phyloP scores from a whole-genome alignment of 257 asterid genomes.

The Solanum infundibuliforme region DNA sequence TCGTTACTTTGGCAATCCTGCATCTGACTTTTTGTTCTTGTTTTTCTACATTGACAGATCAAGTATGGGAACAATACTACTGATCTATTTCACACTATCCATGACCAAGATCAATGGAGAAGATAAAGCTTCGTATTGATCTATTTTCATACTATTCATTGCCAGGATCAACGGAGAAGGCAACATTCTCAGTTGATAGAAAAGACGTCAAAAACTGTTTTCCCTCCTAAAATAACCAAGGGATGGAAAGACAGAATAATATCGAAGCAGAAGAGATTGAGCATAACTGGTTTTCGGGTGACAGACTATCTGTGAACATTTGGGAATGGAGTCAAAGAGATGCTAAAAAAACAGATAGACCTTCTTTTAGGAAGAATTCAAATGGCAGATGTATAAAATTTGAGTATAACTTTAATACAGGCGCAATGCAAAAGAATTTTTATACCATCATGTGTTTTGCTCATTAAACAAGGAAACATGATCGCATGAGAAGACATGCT shows the following conservation, averaged over 20 bases:
- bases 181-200: background rate
- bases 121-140: conserved; percentile 18
- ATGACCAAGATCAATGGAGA: conserved; percentile 13
- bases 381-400: background rate
- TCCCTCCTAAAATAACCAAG: background rate
- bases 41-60: conserved; percentile 18
- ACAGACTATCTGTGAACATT: background rate
- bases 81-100: conserved; percentile 33
- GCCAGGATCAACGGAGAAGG: background rate
- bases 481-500: background rate
- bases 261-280: background rate
- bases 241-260: background rate
- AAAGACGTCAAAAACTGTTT: background rate
- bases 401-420: background rate
- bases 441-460: background rate
- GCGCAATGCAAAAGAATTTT: background rate
- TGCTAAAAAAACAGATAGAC: background rate
- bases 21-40: background rate
- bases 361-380: conserved; percentile 2
- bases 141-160: background rate
- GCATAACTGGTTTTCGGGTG: background rate
- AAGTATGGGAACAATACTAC: conserved; percentile 35
- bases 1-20: no score
- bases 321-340: background rate
- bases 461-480: background rate